Conservation (phyloP, 73 alveolate genomes). For the Strombidium stylifer region DNA sequence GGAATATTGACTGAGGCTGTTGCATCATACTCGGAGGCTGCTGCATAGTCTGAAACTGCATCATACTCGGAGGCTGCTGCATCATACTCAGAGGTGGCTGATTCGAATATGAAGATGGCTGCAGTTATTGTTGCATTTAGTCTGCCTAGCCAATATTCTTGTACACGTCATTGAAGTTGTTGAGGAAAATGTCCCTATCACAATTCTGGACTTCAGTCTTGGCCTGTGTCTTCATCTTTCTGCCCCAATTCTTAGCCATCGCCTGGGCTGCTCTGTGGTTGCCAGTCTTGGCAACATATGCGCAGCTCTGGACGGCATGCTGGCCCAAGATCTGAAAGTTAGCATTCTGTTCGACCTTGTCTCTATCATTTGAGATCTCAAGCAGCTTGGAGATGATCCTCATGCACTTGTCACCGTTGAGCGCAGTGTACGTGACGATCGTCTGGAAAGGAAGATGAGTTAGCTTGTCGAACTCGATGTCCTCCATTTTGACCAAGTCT, state of each 20-base stretch:
- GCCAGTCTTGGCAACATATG: conserved; percentile 81
- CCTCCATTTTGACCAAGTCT: conserved; percentile 54
- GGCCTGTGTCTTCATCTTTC: conserved; percentile 15
- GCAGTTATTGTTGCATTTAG: too few relatives aligned
- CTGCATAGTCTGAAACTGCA: too few relatives aligned
- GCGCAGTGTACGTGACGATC: conserved; percentile 67
- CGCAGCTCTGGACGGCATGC: conserved; percentile 85
- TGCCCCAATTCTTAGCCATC: conserved; percentile 43
- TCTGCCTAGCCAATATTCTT: too few relatives aligned
- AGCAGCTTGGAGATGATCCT: conserved; percentile 80
- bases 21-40: too few relatives aligned
- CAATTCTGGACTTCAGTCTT: background rate
- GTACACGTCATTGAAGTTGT: too few relatives aligned
- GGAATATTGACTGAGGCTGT: too few relatives aligned
- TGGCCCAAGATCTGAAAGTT: conserved; percentile 74
- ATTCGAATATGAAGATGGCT: too few relatives aligned
- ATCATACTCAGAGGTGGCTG: too few relatives aligned
- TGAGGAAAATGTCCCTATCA: too few relatives aligned
- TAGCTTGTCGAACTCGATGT: conserved; percentile 54
- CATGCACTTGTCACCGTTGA: conserved; percentile 82
- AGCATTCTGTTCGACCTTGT: conserved; percentile 76
- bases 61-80: too few relatives aligned
- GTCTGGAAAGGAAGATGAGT: conserved; percentile 83
- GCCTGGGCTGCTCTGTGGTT: conserved; percentile 73
- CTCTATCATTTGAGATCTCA: conserved; percentile 77